A percentile compares a stretch with the other conserved stretches of the same genome.
phyloP scores from a whole-genome alignment of 306 rosid species.

The Comarum palustre region DNA sequence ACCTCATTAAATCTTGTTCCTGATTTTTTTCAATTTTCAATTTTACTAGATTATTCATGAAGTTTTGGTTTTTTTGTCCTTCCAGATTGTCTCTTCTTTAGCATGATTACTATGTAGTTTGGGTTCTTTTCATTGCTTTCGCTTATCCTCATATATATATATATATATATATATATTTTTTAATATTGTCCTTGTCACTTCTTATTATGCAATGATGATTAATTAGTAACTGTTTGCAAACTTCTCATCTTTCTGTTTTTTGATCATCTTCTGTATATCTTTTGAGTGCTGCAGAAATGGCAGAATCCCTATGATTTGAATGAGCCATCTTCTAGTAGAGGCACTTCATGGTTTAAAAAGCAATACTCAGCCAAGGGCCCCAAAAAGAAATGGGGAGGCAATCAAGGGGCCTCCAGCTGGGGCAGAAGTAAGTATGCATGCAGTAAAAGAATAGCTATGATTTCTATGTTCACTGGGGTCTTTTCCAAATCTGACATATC shows the following conservation, averaged over 20 bases:
- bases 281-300: slow-evolving; percentile 34
- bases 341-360: slow-evolving; percentile 50
- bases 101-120: neutral
- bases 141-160: too few relatives aligned
- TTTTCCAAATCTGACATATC: too few relatives aligned
- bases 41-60: neutral
- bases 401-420: slow-evolving; percentile 22
- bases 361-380: slow-evolving; percentile 36
- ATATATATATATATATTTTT: too few relatives aligned
- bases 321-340: slow-evolving; percentile 42
- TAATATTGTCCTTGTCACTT: neutral
- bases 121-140: neutral
- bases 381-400: slow-evolving; percentile 26
- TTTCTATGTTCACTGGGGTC: neutral
- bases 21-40: neutral
- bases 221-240: neutral
- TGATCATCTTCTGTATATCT: neutral
- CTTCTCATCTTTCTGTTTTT: neutral
- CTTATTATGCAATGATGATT: neutral
- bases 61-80: neutral
- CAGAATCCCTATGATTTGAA: slow-evolving; percentile 33
- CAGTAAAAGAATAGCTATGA: neutral
- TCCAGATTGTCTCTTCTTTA: neutral
- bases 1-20: neutral
- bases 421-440: slow-evolving; percentile 39